Evolutionary conservation across 129 eudicot genomes (phyloP).

Genomic region (Centella asiatica): DNA sequence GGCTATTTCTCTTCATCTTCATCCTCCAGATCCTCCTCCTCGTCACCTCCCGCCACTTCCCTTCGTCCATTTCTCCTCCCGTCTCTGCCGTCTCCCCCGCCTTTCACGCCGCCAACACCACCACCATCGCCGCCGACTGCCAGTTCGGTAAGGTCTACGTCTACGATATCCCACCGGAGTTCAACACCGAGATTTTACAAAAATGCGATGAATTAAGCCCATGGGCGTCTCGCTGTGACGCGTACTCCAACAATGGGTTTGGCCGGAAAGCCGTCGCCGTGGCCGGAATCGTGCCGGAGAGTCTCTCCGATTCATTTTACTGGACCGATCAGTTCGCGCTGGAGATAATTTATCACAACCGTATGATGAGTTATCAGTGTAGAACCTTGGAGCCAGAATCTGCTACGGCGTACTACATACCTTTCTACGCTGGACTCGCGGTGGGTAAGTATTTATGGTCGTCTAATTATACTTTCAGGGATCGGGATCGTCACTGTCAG

Average conservation of each 20-base stretch:
- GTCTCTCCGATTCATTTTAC: slow-evolving; percentile 46
- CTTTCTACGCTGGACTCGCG: slow-evolving; percentile 87
- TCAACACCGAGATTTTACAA: slow-evolving; percentile 44
- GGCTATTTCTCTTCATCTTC: slow-evolving; percentile 57
- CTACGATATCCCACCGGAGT: slow-evolving; percentile 47
- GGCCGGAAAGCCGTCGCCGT: slow-evolving; percentile 43
- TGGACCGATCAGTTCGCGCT: slow-evolving; percentile 89
- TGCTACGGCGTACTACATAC: slow-evolving; percentile 74
- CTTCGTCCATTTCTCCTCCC: slow-evolving; percentile 19
- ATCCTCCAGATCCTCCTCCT: slow-evolving; percentile 70
- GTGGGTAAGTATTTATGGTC: slow-evolving; percentile 69
- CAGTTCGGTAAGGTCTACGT: slow-evolving; percentile 41
- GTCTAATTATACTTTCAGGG: slow-evolving; percentile 27
- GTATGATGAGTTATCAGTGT: slow-evolving; percentile 60
- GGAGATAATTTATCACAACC: slow-evolving; percentile 62
- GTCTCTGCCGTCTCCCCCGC: slow-evolving; percentile 10
- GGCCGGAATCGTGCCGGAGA: slow-evolving; percentile 36
- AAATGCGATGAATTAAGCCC: slow-evolving; percentile 60
- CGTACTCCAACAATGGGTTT: slow-evolving; percentile 57
- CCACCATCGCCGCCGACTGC: slow-evolving; percentile 5
- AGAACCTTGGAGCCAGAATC: slow-evolving; percentile 52
- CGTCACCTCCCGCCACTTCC: slow-evolving; percentile 40
- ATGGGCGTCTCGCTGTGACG: slow-evolving; percentile 55
- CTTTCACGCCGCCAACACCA: not conserved
- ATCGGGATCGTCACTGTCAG: slow-evolving; percentile 60